Evolutionary conservation across 352 stramenopile species (phyloP), one percentile per base, ranked within the genome.

Genomic region (Phytophthora constricta): DNA sequence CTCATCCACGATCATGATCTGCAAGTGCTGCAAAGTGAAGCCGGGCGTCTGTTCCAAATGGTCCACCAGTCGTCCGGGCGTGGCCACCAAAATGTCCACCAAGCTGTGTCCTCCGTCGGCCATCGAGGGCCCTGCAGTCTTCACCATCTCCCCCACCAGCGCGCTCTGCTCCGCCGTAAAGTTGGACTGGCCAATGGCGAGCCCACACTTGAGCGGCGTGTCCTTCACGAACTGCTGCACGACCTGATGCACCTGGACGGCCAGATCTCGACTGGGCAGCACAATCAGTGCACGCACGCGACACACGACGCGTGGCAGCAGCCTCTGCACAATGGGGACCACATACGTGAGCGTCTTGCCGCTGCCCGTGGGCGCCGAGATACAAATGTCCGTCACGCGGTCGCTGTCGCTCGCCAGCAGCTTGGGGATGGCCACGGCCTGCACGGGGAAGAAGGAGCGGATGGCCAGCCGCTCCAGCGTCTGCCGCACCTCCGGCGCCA

Each of bases 281-380:
- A 99, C 87, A 23, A 99, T 93, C 33, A 99, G 75, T 25, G 96
- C 97, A 31, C 97, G 87, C 50, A 99, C 75, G 52, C 96, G 81
- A 57, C 85, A 90, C 11, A 98, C 77, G 2, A 96, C 72, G 20
- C 90, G 86, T 34, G 74, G 45, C 7, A 91, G 64, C 22, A 99
- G 78, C 0, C 89, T 80, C 73, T 99, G 93, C 25, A 99, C 76
- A 26, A 99, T 96, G 9, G 97, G 97, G 34, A 99, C 72, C 13
- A 98, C 87, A 80, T 99, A 99, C 20, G 95, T 94, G 17, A 99
- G 83, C 43, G 98, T 99, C 74, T 99, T 99, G 49, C 98, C 98
- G 57, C 83, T 98, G 17, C 98, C 98, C 20, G 98, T 99, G 8
- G 97, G 98, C 31, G 98, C 96, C 39, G 95, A 96, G 72, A 99